These are phyloP conservation scores for Solanum infundibuliforme DNA, from an alignment of 257 asterid species.

Conservation along the genomic window DNA sequence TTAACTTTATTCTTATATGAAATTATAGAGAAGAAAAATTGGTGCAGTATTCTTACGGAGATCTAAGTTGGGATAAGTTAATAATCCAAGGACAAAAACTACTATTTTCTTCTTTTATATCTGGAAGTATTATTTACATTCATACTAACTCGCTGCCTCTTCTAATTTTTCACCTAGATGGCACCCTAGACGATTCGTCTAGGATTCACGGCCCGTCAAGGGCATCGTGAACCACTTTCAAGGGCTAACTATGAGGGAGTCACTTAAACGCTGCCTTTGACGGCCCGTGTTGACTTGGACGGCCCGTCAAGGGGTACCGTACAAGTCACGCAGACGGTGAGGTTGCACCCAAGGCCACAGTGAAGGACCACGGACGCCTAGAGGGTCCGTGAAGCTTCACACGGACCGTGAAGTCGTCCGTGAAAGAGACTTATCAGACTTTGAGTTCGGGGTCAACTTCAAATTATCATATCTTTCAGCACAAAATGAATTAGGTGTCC, in stretches of 20 bases:
- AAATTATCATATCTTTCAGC: background rate
- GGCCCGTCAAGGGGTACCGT: background rate
- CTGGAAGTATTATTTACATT: too few relatives aligned
- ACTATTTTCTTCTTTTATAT: too few relatives aligned
- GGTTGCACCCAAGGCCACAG: background rate
- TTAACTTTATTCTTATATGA: too few relatives aligned
- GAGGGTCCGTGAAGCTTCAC: background rate
- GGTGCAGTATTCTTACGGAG: too few relatives aligned
- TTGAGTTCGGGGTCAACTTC: background rate
- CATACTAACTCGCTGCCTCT: too few relatives aligned
- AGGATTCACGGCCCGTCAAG: background rate
- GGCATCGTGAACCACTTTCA: background rate
- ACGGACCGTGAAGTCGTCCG: rapidly evolving
- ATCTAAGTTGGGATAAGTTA: too few relatives aligned
- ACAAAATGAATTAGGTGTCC: background rate
- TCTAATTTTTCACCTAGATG: background rate
- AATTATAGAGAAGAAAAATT: too few relatives aligned
- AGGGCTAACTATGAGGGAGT: background rate
- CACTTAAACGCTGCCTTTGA: background rate
- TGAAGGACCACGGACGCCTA: too few relatives aligned
- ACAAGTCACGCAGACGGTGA: background rate
- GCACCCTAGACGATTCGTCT: background rate
- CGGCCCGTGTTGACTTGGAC: too few relatives aligned
- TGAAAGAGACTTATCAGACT: background rate
- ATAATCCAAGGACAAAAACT: too few relatives aligned